phyloP scores from a whole-genome alignment of 83 land plant species.

The Larix sibirica region DNA sequence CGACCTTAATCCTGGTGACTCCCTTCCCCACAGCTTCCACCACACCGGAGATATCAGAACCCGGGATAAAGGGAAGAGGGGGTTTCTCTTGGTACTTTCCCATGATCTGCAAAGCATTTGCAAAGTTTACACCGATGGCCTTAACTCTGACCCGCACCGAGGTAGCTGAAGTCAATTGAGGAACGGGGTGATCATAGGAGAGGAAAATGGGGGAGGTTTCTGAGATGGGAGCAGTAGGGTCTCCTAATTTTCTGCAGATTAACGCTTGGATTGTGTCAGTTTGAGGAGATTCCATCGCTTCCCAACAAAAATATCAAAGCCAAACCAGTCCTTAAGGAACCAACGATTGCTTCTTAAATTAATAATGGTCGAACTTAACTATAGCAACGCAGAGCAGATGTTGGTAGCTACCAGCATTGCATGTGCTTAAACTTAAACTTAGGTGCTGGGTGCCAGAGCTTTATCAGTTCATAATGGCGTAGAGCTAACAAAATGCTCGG shows the following conservation, averaged over 20 bases:
- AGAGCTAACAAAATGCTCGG: no score
- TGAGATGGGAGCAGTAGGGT: slow-evolving; percentile 68
- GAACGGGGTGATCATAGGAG: slow-evolving; percentile 47
- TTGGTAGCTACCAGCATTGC: no score
- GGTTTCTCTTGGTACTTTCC: slow-evolving; percentile 96
- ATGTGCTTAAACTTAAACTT: no score
- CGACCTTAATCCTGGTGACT: slow-evolving; percentile 66
- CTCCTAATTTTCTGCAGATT: slow-evolving; percentile 77
- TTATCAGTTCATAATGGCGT: no score
- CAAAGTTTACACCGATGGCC: slow-evolving; percentile 85
- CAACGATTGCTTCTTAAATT: no score
- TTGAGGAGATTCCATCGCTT: neutral
- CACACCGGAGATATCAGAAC: slow-evolving; percentile 87
- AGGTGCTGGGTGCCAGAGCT: no score
- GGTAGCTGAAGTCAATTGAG: slow-evolving; percentile 56
- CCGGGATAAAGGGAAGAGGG: slow-evolving; percentile 83
- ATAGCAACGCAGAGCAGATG: no score
- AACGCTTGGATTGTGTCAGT: slow-evolving; percentile 71
- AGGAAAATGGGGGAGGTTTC: slow-evolving; percentile 55
- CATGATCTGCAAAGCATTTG: slow-evolving; percentile 69
- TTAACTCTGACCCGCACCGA: slow-evolving; percentile 60
- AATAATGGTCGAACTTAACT: no score
- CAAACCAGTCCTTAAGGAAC: no score
- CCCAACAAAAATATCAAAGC: no score
- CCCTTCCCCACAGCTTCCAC: slow-evolving; percentile 70